Conservation (phyloP, 768 basidiomycete genomes). For the Cyclocybe aegerita region DNA sequence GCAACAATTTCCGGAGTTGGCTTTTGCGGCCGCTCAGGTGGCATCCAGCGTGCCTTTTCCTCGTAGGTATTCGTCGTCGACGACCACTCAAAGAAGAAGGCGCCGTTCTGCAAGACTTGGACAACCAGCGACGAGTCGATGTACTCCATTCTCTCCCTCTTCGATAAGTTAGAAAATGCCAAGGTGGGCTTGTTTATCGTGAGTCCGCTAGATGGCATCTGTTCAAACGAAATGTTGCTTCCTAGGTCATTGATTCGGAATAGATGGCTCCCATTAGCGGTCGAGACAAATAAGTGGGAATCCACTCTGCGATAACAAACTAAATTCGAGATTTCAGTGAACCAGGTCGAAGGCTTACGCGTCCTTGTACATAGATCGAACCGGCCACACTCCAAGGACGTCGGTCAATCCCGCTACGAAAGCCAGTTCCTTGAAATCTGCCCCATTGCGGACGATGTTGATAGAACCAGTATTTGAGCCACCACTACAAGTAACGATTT, state of each 20-base stretch:
- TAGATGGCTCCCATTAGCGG: constrained; percentile 51
- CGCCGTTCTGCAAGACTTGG: constrained; percentile 67
- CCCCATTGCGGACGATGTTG: constrained; percentile 77
- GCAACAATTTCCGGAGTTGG: constrained; percentile 52
- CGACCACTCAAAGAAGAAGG: constrained; percentile 59
- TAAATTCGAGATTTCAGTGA: neutral
- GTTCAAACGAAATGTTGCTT: constrained; percentile 39
- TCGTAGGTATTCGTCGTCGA: constrained; percentile 37
- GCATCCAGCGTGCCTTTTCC: constrained; percentile 39
- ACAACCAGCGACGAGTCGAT: constrained; percentile 55
- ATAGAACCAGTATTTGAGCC: constrained; percentile 74
- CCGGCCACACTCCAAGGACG: constrained; percentile 62
- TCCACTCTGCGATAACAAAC: constrained; percentile 38
- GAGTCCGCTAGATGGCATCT: constrained; percentile 41
- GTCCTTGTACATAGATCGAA: constrained; percentile 47
- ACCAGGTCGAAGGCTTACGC: constrained; percentile 37
- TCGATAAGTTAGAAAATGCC: constrained; percentile 57
- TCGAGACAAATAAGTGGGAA: constrained; percentile 60
- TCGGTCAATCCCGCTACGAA: constrained; percentile 54
- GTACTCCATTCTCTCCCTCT: constrained; percentile 30
- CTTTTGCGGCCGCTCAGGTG: constrained; percentile 3
- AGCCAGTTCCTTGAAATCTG: constrained; percentile 71
- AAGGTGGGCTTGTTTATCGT: constrained; percentile 54
- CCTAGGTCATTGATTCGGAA: constrained; percentile 46
- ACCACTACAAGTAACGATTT: constrained; percentile 86